A percentile compares a stretch with the other conserved stretches of the same genome.
Evolutionary conservation across 2,329 filamentous ascomycete genomes (phyloP).

Genomic region (Fusarium lateritium): DNA sequence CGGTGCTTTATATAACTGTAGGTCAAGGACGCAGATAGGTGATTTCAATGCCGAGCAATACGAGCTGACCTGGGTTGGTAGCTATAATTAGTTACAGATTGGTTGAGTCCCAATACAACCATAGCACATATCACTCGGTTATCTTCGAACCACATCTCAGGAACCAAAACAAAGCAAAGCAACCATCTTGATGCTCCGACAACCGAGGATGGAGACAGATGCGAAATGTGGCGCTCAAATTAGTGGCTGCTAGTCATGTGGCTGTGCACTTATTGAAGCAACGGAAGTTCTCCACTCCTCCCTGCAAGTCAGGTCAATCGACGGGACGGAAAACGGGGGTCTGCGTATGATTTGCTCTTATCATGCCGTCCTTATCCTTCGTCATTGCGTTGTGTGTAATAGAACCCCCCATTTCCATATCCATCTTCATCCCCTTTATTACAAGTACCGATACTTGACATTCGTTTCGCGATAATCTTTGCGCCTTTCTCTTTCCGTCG

Average conservation of each 20-base stretch:
- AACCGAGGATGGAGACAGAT: background rate
- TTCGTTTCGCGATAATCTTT: constrained; percentile 18
- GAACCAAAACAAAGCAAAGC: background rate
- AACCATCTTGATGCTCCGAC: background rate
- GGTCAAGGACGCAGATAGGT: too few species aligned
- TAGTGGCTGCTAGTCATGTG: constrained; percentile 12
- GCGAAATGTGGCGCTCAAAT: constrained; percentile 19
- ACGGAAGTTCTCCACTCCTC: constrained; percentile 29
- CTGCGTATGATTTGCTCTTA: constrained; percentile 38
- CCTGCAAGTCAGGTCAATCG: constrained; percentile 26
- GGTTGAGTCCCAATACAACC: too few species aligned
- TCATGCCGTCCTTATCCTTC: constrained; percentile 26
- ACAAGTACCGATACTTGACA: constrained; percentile 15
- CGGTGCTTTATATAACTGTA: too few species aligned
- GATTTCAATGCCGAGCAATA: too few species aligned
- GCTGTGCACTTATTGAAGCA: background rate
- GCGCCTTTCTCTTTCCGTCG: background rate
- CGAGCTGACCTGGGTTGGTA: too few species aligned
- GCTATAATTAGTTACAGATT: too few species aligned
- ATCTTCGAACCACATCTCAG: background rate
- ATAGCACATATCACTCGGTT: too few species aligned
- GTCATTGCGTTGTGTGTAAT: constrained; percentile 27
- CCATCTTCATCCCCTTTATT: constrained; percentile 14
- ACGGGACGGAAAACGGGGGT: constrained; percentile 14
- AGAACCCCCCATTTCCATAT: background rate